Conservation (phyloP, 805 yeast genomes). For the Saturnispora hagleri region DNA sequence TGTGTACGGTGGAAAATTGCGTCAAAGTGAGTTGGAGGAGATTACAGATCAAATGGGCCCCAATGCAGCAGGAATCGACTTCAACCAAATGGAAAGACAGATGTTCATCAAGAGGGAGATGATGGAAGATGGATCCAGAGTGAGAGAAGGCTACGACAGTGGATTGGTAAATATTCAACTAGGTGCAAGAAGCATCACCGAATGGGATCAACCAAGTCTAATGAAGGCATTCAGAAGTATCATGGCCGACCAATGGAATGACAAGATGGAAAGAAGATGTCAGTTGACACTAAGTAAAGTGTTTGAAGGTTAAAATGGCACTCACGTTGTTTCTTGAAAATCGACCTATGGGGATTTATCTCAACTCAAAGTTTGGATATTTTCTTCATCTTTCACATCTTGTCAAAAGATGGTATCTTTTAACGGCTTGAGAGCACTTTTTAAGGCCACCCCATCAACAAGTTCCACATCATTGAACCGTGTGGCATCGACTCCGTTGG, state of each 20-base stretch:
- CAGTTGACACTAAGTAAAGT: not conserved
- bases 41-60: slow-evolving; percentile 9
- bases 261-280: slow-evolving; percentile 4
- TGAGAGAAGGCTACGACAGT: slow-evolving; percentile 13
- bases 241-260: slow-evolving; percentile 23
- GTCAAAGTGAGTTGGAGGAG: slow-evolving; percentile 21
- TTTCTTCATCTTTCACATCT: not conserved
- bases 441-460: slow-evolving; percentile 6
- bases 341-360: not conserved
- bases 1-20: slow-evolving; percentile 22
- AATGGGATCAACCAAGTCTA: slow-evolving; percentile 21
- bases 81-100: not conserved
- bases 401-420: slow-evolving; percentile 6
- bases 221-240: slow-evolving; percentile 20
- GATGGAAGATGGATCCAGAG: not conserved
- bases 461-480: slow-evolving; percentile 9
- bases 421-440: slow-evolving; percentile 3
- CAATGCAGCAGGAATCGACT: not conserved
- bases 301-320: not conserved
- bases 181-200: slow-evolving; percentile 24
- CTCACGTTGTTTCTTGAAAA: not conserved
- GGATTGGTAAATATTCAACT: slow-evolving; percentile 19
- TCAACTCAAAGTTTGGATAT: not conserved
- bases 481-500: slow-evolving; percentile 24
- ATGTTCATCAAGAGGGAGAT: not conserved